Conservation (phyloP, 257 asterid genomes). For the Fraxinus anomala region DNA sequence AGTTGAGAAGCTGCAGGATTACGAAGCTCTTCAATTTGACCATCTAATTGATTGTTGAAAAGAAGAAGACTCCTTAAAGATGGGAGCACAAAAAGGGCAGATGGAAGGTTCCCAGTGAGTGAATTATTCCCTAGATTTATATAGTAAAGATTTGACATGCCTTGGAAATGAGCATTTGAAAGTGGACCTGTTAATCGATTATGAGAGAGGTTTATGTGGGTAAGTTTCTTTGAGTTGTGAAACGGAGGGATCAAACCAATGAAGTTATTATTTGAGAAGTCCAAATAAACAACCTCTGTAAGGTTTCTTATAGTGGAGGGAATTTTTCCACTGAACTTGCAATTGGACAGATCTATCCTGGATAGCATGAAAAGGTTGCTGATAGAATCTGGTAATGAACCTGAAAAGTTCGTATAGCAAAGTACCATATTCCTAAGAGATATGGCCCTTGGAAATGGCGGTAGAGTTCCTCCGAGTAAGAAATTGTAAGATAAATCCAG, state of each 20-base stretch:
- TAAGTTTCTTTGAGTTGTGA: too few species aligned
- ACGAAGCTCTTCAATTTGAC: background rate
- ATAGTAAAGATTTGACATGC: too few species aligned
- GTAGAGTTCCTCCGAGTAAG: conserved; percentile 29
- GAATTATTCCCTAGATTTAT: too few species aligned
- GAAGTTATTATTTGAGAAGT: too few species aligned
- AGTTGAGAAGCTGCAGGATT: conserved; percentile 17
- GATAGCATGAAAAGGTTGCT: conserved; percentile 33
- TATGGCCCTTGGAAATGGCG: conserved; percentile 18
- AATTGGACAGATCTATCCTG: conserved; percentile 21
- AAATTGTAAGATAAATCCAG: conserved; percentile 40
- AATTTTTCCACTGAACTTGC: conserved; percentile 39
- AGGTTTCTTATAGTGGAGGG: conserved; percentile 18
- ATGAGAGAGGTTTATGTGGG: too few species aligned
- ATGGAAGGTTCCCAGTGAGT: too few species aligned
- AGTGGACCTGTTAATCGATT: too few species aligned
- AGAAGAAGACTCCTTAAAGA: too few species aligned
- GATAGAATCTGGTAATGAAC: conserved; percentile 25
- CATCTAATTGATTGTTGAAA: too few species aligned
- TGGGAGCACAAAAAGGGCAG: too few species aligned
- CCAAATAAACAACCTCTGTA: background rate
- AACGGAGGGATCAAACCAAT: too few species aligned
- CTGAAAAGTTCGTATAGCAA: conserved; percentile 18
- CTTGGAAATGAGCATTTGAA: too few species aligned
- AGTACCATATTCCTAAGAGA: conserved; percentile 29